A percentile compares a stretch with the other conserved stretches of the same genome.
Conservation (phyloP, 2,329 filamentous ascomycete genomes). For the Ascochyta rabiei region DNA sequence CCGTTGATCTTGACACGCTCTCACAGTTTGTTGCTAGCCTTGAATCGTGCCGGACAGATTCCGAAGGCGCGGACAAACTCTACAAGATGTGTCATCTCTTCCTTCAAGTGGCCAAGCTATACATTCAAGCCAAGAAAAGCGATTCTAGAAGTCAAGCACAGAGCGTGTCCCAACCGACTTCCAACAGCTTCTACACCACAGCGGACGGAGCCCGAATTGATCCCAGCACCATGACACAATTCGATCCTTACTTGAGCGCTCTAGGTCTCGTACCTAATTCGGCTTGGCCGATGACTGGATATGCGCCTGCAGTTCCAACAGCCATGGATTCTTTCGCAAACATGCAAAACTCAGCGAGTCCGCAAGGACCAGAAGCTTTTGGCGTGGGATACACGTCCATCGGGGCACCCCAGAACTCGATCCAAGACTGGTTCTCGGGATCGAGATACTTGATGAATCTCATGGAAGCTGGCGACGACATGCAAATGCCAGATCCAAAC, state of each 20-base stretch:
- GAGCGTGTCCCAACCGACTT: slow-evolving; percentile 3
- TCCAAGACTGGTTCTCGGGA: slow-evolving; percentile 71
- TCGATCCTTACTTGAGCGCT: slow-evolving; percentile 69
- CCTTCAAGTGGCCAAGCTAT: slow-evolving; percentile 65
- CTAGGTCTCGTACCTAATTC: slow-evolving; percentile 63
- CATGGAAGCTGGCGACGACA: slow-evolving; percentile 62
- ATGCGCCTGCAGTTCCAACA: slow-evolving; percentile 2
- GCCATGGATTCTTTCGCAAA: slow-evolving; percentile 18
- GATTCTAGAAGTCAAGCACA: slow-evolving; percentile 37
- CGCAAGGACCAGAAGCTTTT: slow-evolving; percentile 15
- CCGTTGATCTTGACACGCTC: slow-evolving; percentile 61
- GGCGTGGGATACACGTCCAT: slow-evolving; percentile 5
- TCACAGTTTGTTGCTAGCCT: slow-evolving; percentile 64
- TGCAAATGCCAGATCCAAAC: slow-evolving; percentile 40
- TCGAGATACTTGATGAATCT: slow-evolving; percentile 69
- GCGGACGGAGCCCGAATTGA: slow-evolving; percentile 25
- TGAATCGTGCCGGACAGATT: slow-evolving; percentile 57
- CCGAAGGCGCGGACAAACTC: slow-evolving; percentile 65
- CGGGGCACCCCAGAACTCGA: slow-evolving; percentile 46
- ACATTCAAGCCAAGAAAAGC: slow-evolving; percentile 64
- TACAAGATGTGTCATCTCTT: slow-evolving; percentile 68
- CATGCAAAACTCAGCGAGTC: neutral
- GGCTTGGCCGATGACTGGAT: slow-evolving; percentile 30
- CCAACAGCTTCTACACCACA: slow-evolving; percentile 20
- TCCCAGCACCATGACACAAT: slow-evolving; percentile 46